phyloP scores from a whole-genome alignment of 1,284 basidiomycete genomes.

The Rhodofomes roseus region DNA sequence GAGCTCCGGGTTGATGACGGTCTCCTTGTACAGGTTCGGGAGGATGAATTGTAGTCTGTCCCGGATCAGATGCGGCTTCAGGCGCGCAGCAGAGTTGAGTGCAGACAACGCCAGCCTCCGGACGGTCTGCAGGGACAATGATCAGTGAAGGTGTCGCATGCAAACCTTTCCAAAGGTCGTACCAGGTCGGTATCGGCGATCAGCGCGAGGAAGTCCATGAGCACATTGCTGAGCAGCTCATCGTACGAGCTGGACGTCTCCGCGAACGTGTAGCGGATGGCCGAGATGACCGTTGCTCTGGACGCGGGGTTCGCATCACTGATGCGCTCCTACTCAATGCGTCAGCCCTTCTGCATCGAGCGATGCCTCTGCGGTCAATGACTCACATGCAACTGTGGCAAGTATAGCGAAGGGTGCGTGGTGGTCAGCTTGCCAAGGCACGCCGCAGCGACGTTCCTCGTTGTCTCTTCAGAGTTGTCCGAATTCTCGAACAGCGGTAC shows the following conservation, averaged over 20 bases:
- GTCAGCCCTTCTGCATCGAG: neutral
- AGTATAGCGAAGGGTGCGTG: conserved; percentile 83
- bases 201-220: conserved; percentile 88
- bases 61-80: conserved; percentile 88
- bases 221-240: conserved; percentile 79
- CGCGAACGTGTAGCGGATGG: conserved; percentile 93
- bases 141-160: no score
- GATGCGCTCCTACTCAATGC: conserved; percentile 54
- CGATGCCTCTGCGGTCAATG: neutral
- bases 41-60: conserved; percentile 79
- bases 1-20: conserved; percentile 75
- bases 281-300: conserved; percentile 89
- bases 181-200: conserved; percentile 87
- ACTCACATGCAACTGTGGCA: conserved; percentile 87
- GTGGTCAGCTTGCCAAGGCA: conserved; percentile 95
- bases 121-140: conserved; percentile 57
- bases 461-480: conserved; percentile 83
- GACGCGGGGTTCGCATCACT: conserved; percentile 64
- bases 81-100: conserved; percentile 91
- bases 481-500: conserved; percentile 85
- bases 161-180: no score
- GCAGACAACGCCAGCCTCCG: conserved; percentile 84
- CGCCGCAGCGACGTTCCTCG: conserved; percentile 92
- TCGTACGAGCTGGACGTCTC: conserved; percentile 85
- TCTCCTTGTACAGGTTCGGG: conserved; percentile 85